Percentiles rank a stretch among this genome's conserved stretches.
These are phyloP conservation scores for Ophiostoma quercus DNA, from an alignment of 2,329 filamentous ascomycete species.

Conservation along the genomic window DNA sequence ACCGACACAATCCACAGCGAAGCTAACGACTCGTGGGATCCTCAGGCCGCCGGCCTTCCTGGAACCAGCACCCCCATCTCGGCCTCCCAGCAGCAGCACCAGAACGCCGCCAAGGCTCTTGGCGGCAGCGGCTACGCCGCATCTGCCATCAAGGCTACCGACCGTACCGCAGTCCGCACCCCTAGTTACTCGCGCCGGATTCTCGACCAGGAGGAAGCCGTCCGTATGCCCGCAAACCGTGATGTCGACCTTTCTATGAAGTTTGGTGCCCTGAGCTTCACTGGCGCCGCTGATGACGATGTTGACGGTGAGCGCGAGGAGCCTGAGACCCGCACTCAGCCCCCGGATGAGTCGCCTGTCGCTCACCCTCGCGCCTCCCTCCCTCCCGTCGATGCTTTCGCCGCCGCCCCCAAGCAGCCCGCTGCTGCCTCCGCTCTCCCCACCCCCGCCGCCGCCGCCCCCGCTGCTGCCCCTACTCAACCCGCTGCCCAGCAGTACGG, in stretches of 20 bases:
- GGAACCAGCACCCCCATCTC: constrained; percentile 62
- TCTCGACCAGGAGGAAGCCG: constrained; percentile 91
- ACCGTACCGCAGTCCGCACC: constrained; percentile 58
- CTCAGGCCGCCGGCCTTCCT: constrained; percentile 54
- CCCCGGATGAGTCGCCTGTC: constrained; percentile 86
- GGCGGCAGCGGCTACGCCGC: constrained; percentile 66
- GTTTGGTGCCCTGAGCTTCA: constrained; percentile 91
- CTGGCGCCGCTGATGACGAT: constrained; percentile 75
- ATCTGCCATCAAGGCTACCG: constrained; percentile 74
- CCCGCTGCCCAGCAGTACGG: constrained; percentile 53
- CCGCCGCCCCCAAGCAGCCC: constrained; percentile 49
- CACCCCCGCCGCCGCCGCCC: constrained; percentile 40
- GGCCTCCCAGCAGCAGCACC: constrained; percentile 58
- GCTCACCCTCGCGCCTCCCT: constrained; percentile 79
- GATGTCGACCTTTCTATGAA: constrained; percentile 92
- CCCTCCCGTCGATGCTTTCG: constrained; percentile 63
- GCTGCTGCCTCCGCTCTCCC: constrained; percentile 35
- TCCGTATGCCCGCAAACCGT: constrained; percentile 96
- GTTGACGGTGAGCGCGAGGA: constrained; percentile 94
- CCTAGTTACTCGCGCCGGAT: constrained; percentile 80
- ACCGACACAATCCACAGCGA: constrained; percentile 87
- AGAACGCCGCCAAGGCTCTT: constrained; percentile 54
- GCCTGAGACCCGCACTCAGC: constrained; percentile 87
- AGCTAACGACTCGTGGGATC: constrained; percentile 77
- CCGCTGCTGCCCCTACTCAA: constrained; percentile 29